These are phyloP conservation scores for Prunus davidiana DNA, from an alignment of 306 rosid species.

Conservation along the genomic window DNA sequence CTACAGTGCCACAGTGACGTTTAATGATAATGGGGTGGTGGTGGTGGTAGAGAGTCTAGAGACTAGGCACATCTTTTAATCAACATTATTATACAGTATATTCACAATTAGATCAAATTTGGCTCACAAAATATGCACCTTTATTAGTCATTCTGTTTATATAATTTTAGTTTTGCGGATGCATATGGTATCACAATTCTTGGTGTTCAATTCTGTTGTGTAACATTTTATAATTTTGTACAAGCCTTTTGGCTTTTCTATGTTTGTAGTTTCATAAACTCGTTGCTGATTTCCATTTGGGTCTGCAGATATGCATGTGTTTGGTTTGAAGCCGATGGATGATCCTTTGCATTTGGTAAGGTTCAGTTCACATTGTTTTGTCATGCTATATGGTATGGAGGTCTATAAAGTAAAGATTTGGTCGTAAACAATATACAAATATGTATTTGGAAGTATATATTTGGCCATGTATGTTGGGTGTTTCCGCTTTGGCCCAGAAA, in stretches of 20 bases:
- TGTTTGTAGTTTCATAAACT: slow-evolving; percentile 6
- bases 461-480: neutral
- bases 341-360: slow-evolving; percentile 89
- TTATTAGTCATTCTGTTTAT: neutral
- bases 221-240: slow-evolving; percentile 4
- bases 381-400: neutral
- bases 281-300: slow-evolving; percentile 9
- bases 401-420: neutral
- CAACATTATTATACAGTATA: neutral
- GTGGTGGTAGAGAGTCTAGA: neutral
- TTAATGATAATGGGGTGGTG: neutral
- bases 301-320: slow-evolving; percentile 59
- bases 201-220: neutral
- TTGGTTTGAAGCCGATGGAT: slow-evolving; percentile 59
- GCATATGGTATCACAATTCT: neutral
- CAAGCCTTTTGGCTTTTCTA: neutral
- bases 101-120: neutral
- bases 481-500: neutral
- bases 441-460: neutral
- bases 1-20: neutral
- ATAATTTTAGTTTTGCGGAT: neutral
- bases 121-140: neutral
- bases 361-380: slow-evolving; percentile 9
- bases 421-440: neutral
- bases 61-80: neutral